Evolutionary conservation across 768 basidiomycete genomes (phyloP), one percentile per base, ranked within the genome.

Genomic region (Podaxis rugospora): DNA sequence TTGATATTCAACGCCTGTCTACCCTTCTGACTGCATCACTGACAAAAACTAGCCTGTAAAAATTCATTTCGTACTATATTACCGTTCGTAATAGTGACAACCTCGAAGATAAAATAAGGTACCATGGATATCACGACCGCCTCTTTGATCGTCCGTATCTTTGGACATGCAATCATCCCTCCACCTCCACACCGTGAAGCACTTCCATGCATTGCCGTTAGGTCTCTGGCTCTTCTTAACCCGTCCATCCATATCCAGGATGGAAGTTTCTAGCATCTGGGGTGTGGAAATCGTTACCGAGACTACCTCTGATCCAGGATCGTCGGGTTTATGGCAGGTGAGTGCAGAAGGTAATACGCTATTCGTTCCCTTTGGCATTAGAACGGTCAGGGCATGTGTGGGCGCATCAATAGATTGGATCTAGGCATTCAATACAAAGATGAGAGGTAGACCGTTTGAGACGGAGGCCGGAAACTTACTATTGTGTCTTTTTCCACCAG

Each of bases 201-300:
- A 67, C 67, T 86, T 86, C 83, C 84, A 86, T 3, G 83, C 83
- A 60, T 83, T 83, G 5, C 77, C 80, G 61, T 82, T 77, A 2
- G 80, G 76, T 27, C 81, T 66, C 56, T 72, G 71, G 10, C 69
- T 46, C 51, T 73, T 76, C 10, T 78, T 75, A 1, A 84, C 72
- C 3, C 81, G 76, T 2, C 79, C 82, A 59, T 86, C 82, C 0
- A 77, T 69, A 57, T 85, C 83, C 6, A 86, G 72, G 5, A 86
- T 60, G 0, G 69, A 78, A 0, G 74, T 79, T 68, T 87, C 86
- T 14, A 88, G 75, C 67, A 79, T 79, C 2, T 74, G 68, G 0
- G 84, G 79, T 46, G 72, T 75, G 3, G 75, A 75, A 56, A 82
- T 76, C 2, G 70, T 75, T 65, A 77, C 72, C 11, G 67, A 67